These are phyloP conservation scores for Xerocomellus chrysenteron DNA, from an alignment of 768 basidiomycete genomes.

Conservation along the genomic window DNA sequence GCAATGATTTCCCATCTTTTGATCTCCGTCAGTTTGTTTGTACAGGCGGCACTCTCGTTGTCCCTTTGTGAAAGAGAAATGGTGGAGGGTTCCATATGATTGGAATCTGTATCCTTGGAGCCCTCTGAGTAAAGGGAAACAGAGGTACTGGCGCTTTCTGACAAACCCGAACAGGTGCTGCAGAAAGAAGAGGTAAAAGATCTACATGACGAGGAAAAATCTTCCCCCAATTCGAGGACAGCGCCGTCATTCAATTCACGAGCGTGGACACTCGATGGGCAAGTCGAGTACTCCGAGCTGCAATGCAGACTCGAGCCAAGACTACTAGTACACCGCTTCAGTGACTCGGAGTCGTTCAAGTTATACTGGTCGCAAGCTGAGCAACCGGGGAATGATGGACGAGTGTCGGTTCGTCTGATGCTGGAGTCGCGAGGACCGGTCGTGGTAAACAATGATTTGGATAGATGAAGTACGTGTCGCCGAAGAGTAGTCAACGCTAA, in stretches of 20 bases:
- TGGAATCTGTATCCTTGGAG: not conserved
- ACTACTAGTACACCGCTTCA: slow-evolving; percentile 3
- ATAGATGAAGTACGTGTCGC: slow-evolving; percentile 17
- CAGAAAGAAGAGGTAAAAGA: slow-evolving; percentile 19
- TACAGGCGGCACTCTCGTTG: not conserved
- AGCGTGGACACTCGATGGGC: slow-evolving; percentile 11
- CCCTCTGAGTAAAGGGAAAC: slow-evolving; percentile 8
- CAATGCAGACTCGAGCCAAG: slow-evolving; percentile 5
- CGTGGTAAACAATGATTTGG: slow-evolving; percentile 14
- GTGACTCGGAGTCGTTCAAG: not conserved
- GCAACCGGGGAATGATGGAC: not conserved
- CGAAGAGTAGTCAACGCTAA: slow-evolving; percentile 20
- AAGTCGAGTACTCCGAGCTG: slow-evolving; percentile 27
- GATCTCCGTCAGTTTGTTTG: slow-evolving; percentile 6
- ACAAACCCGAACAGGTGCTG: slow-evolving; percentile 21
- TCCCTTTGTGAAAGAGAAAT: slow-evolving; percentile 2
- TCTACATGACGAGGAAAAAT: slow-evolving; percentile 2
- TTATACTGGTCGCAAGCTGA: not conserved
- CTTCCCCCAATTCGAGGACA: not conserved
- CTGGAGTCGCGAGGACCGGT: not conserved
- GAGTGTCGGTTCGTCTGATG: not conserved
- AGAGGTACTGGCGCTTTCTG: slow-evolving; percentile 4
- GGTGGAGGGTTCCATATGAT: slow-evolving; percentile 8
- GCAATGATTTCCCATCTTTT: slow-evolving; percentile 17
- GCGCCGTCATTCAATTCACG: not conserved